phyloP scores from a whole-genome alignment of 2,329 filamentous ascomycete species.

The Xylaria sp. region DNA sequence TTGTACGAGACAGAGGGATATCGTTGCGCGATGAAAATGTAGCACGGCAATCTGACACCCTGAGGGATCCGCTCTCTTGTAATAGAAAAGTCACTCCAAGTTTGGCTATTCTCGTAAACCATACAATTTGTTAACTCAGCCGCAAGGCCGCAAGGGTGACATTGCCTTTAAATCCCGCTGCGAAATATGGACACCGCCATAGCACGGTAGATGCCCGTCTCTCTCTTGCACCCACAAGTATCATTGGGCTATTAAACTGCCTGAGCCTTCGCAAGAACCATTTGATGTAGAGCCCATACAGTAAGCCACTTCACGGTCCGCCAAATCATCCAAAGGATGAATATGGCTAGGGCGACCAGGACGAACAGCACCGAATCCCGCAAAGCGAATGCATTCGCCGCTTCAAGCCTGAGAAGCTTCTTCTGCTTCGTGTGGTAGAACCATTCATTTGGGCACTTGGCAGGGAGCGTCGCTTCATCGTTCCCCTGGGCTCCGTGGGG shows the following conservation, averaged over 20 bases:
- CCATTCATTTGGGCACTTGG: slow-evolving; percentile 32
- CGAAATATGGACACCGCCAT: too few relatives aligned
- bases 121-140: too few relatives aligned
- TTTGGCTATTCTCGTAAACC: too few relatives aligned
- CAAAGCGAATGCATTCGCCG: slow-evolving; percentile 67
- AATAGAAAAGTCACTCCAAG: too few relatives aligned
- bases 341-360: slow-evolving; percentile 48
- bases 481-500: neutral
- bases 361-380: slow-evolving; percentile 58
- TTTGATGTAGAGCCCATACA: neutral
- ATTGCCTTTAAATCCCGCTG: too few relatives aligned
- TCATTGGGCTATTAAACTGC: neutral
- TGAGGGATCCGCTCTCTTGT: too few relatives aligned
- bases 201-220: too few relatives aligned
- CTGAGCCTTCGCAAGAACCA: neutral
- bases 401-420: slow-evolving; percentile 66
- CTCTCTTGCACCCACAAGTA: too few relatives aligned
- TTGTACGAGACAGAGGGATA: too few relatives aligned
- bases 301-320: slow-evolving; percentile 2
- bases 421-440: slow-evolving; percentile 63
- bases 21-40: too few relatives aligned
- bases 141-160: too few relatives aligned
- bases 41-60: too few relatives aligned
- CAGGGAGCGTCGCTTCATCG: slow-evolving; percentile 1
- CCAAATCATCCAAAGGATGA: slow-evolving; percentile 6